These are phyloP conservation scores for Starmerella vaccinii DNA, from an alignment of 805 yeast genomes.

Conservation along the genomic window DNA sequence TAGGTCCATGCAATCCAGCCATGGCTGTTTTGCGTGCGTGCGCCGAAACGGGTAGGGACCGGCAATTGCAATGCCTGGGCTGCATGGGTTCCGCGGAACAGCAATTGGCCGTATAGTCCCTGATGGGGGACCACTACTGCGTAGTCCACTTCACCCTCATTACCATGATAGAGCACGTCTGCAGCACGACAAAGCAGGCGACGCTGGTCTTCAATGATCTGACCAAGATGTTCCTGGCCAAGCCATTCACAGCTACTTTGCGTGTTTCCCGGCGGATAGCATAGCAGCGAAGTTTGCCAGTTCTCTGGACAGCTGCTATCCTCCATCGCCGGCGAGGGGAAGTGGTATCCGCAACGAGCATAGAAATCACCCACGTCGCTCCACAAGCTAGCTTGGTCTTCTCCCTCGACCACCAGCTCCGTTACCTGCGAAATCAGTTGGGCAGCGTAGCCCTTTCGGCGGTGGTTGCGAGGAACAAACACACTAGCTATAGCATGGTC, in stretches of 20 bases:
- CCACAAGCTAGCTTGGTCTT: constrained; percentile 16
- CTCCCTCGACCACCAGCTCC: not conserved
- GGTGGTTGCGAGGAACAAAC: constrained; percentile 8
- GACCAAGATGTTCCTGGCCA: not conserved
- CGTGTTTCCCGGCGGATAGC: not conserved
- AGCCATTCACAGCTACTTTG: constrained; percentile 3
- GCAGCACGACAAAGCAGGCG: constrained; percentile 8
- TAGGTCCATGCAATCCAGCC: constrained; percentile 21
- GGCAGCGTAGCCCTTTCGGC: constrained; percentile 7
- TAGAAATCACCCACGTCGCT: constrained; percentile 20
- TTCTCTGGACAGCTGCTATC: constrained; percentile 1
- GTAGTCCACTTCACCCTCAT: constrained; percentile 10
- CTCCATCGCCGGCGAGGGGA: constrained; percentile 7
- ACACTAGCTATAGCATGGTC: constrained; percentile 17
- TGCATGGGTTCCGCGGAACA: constrained; percentile 9
- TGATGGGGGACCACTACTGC: constrained; percentile 14
- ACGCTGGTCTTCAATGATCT: constrained; percentile 11
- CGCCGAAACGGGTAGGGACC: constrained; percentile 10
- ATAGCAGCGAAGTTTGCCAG: constrained; percentile 2
- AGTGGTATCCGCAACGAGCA: constrained; percentile 11
- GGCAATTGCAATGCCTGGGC: constrained; percentile 10
- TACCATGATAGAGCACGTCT: constrained; percentile 4
- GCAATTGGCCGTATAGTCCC: constrained; percentile 18
- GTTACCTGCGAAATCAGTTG: constrained; percentile 3
- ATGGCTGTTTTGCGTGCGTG: constrained; percentile 16